Evolutionary conservation across 1,139 yeast genomes (phyloP).

Genomic region (Suhomyces kunorum): DNA sequence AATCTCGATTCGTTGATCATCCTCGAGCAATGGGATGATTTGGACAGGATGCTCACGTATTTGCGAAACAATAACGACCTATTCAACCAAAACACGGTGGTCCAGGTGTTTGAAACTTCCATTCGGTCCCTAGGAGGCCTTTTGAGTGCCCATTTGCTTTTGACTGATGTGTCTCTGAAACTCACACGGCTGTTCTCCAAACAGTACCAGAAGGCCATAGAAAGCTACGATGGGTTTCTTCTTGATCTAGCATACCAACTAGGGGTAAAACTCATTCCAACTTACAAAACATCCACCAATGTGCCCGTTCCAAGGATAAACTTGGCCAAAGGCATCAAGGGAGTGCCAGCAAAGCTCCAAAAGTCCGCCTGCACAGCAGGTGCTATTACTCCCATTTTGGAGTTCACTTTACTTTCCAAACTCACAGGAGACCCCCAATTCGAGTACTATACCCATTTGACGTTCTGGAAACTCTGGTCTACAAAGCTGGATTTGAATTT

Average conservation of each 20-base stretch:
- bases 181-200: no score
- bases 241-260: conserved; percentile 69
- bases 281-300: conserved; percentile 60
- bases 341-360: conserved; percentile 43
- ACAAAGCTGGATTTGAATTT: conserved; percentile 62
- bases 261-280: conserved; percentile 65
- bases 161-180: conserved; percentile 43
- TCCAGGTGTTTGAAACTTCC: conserved; percentile 85
- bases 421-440: conserved; percentile 74
- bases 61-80: conserved; percentile 40
- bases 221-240: conserved; percentile 66
- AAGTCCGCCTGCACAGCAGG: conserved; percentile 85
- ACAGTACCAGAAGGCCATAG: conserved; percentile 21
- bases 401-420: conserved; percentile 70
- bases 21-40: conserved; percentile 61
- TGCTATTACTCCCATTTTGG: conserved; percentile 78
- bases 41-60: conserved; percentile 50
- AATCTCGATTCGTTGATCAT: conserved; percentile 76
- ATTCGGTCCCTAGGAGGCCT: conserved; percentile 81
- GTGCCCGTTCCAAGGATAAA: conserved; percentile 78
- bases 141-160: conserved; percentile 70
- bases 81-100: conserved; percentile 66
- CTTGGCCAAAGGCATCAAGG: conserved; percentile 51
- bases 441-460: conserved; percentile 58
- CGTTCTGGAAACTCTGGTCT: conserved; percentile 74